Evolutionary conservation across 306 rosid species (phyloP).

Genomic region (Abrus precatorius): DNA sequence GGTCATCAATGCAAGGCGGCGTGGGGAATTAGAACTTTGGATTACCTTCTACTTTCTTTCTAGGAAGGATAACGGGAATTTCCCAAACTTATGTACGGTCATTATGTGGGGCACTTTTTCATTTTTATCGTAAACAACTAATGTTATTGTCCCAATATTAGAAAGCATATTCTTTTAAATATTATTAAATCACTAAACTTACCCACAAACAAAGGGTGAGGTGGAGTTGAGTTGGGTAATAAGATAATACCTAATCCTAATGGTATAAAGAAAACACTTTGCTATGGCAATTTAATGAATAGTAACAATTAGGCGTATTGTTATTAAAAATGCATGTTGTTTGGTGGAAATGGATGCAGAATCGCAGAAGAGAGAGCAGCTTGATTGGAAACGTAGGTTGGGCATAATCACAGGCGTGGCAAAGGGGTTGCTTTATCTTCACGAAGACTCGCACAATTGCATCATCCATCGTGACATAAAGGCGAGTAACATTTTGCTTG

Average conservation of each 20-base stretch:
- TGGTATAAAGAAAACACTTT: no score
- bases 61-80: constrained; percentile 34
- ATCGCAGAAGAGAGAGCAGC: constrained; percentile 60
- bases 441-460: constrained; percentile 86
- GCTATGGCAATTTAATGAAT: no score
- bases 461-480: constrained; percentile 95
- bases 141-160: no score
- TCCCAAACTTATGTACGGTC: background rate
- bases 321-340: no score
- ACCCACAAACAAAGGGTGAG: background rate
- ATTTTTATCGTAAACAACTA: no score
- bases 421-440: constrained; percentile 90
- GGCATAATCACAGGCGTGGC: constrained; percentile 87
- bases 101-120: no score
- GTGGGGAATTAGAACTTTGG: background rate
- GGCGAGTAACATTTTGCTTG: constrained; percentile 90
- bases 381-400: constrained; percentile 86
- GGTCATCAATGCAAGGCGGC: background rate
- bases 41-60: background rate
- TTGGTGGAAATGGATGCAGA: constrained; percentile 55
- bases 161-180: background rate
- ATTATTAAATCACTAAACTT: background rate
- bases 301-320: no score
- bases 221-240: no score
- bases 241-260: no score